A percentile compares a stretch with the other conserved stretches of the same genome.
Conservation (phyloP, 2,329 filamentous ascomycete genomes). For the Calonectria ilicicola region DNA sequence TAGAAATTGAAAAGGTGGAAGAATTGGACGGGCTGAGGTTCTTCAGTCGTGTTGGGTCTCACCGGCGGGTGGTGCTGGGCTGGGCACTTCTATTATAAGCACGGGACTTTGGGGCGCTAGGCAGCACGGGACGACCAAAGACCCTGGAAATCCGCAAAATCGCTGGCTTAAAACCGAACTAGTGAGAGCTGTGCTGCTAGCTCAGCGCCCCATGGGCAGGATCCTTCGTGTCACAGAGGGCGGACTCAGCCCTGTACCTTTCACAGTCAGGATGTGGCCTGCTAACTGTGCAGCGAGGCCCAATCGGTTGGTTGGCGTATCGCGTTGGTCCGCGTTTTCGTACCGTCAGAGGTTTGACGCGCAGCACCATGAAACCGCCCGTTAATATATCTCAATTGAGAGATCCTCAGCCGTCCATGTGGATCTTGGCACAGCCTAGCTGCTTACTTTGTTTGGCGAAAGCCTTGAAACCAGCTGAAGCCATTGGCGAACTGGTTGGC, state of each 20-base stretch:
- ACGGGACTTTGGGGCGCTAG: neutral
- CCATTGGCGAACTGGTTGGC: neutral
- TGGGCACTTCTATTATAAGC: neutral
- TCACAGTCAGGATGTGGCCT: neutral
- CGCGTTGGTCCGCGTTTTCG: neutral
- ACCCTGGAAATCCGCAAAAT: neutral
- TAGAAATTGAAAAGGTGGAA: neutral
- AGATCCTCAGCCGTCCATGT: neutral
- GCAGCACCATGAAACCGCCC: neutral
- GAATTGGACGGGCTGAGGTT: neutral
- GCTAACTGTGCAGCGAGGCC: neutral
- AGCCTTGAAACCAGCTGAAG: neutral
- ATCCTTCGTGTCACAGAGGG: neutral
- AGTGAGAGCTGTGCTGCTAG: neutral
- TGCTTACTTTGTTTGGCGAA: constrained; percentile 3
- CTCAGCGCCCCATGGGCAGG: neutral
- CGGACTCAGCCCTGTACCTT: neutral
- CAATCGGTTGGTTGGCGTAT: neutral
- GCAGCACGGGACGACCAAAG: neutral
- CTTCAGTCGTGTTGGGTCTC: neutral
- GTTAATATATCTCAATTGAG: neutral
- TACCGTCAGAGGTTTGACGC: neutral
- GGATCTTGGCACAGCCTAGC: neutral
- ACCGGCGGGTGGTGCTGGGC: neutral
- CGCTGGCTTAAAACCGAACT: neutral